phyloP scores from a whole-genome alignment of 148 eudicot genomes.

The Vaccinium myrtillus region DNA sequence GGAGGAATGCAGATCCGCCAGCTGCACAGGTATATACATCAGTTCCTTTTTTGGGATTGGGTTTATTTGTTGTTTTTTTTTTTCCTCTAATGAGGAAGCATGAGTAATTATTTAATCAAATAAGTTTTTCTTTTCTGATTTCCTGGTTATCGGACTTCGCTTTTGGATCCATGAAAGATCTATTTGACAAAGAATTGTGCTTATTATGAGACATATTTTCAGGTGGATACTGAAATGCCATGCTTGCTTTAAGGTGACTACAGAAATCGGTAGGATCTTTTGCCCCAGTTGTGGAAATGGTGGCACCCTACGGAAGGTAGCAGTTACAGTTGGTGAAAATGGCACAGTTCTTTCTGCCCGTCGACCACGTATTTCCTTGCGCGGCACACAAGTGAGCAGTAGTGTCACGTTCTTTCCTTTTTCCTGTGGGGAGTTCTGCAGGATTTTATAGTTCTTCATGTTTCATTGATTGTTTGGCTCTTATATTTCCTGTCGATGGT shows the following conservation, averaged over 20 bases:
- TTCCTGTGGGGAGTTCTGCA: not conserved
- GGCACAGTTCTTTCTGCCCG: conserved; percentile 77
- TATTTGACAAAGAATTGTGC: not conserved
- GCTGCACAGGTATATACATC: conserved; percentile 64
- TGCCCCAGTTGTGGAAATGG: conserved; percentile 97
- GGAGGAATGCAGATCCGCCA: conserved; percentile 99
- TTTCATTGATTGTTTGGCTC: not conserved
- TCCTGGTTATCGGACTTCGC: not conserved
- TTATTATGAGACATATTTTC: not conserved
- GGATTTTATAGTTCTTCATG: not conserved
- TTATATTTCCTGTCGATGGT: not conserved
- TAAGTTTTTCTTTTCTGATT: not conserved
- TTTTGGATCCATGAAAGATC: not conserved
- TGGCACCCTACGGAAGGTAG: conserved; percentile 91
- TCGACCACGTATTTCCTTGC: conserved; percentile 73
- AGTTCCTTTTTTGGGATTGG: not conserved
- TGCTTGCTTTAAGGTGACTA: conserved; percentile 85
- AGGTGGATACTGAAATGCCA: conserved; percentile 98
- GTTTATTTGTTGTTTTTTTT: not conserved
- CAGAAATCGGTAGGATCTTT: conserved; percentile 77
- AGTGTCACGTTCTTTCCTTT: not conserved
- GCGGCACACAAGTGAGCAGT: conserved; percentile 72
- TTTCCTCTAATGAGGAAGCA: not conserved
- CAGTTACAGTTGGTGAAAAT: conserved; percentile 92
- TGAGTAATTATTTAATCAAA: not conserved